phyloP scores from a whole-genome alignment of 257 asterid species.

The Forsythia suspensa region DNA sequence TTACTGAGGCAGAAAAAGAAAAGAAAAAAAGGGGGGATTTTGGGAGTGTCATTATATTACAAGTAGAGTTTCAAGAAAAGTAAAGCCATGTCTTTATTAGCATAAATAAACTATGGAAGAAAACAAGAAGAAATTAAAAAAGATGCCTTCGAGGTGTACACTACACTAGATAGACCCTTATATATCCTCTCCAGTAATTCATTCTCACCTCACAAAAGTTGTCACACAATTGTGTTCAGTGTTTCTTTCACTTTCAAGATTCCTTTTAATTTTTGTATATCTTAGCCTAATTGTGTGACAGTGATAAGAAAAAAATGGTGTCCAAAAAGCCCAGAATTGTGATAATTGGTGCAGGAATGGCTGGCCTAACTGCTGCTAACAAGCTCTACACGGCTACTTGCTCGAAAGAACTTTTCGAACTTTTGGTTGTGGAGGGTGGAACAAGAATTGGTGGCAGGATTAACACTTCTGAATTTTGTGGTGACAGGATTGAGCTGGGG shows the following conservation, averaged over 20 bases:
- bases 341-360: conserved; percentile 92
- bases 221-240: neutral
- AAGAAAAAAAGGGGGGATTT: neutral
- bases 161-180: conserved; percentile 10
- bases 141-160: conserved; percentile 32
- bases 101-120: conserved; percentile 27
- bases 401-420: conserved; percentile 46
- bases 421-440: conserved; percentile 74
- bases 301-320: conserved; percentile 45
- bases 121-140: conserved; percentile 6
- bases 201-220: conserved; percentile 48
- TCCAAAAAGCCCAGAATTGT: conserved; percentile 61
- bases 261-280: neutral
- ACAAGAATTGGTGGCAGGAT: conserved; percentile 79
- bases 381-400: conserved; percentile 49
- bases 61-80: conserved; percentile 42
- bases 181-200: conserved; percentile 52
- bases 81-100: conserved; percentile 58
- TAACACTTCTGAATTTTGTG: conserved; percentile 63
- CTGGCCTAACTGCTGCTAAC: conserved; percentile 86
- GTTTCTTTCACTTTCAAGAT: neutral
- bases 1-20: neutral
- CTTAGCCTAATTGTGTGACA: neutral
- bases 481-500: conserved; percentile 83
- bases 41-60: neutral